A percentile compares a stretch with the other conserved stretches of the same genome.
Evolutionary conservation across 2,329 filamentous ascomycete species (phyloP).

Genomic region (Zymoseptoria crescenta): DNA sequence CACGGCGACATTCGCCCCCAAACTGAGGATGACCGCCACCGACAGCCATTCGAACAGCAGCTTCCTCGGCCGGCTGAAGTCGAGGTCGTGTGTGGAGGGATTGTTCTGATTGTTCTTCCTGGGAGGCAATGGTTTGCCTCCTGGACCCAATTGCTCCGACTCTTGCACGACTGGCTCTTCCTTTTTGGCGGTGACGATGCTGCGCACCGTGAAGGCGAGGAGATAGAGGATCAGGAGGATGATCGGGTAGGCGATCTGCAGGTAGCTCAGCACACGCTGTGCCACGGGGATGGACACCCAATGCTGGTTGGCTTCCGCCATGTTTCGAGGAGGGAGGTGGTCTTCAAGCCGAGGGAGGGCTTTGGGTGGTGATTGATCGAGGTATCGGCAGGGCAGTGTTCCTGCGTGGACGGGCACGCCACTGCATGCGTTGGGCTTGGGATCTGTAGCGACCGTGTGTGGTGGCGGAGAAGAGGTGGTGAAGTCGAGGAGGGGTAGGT

Average conservation of each 20-base stretch:
- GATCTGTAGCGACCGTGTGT: not conserved
- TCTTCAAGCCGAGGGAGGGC: not conserved
- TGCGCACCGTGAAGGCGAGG: constrained; percentile 52
- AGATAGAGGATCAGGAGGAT: constrained; percentile 58
- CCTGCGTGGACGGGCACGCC: not conserved
- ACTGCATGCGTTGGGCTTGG: not conserved
- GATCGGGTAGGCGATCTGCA: constrained; percentile 56
- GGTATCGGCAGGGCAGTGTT: not conserved
- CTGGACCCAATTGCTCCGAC: constrained; percentile 60
- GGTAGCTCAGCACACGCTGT: constrained; percentile 37
- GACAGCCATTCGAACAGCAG: constrained; percentile 69
- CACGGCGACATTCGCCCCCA: constrained; percentile 65
- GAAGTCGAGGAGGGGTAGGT: not conserved
- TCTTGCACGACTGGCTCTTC: constrained; percentile 34
- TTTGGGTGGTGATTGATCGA: not conserved
- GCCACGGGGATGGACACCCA: constrained; percentile 35
- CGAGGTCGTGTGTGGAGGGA: constrained; percentile 37
- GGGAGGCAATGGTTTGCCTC: constrained; percentile 77
- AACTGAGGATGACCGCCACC: constrained; percentile 62
- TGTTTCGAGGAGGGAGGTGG: constrained; percentile 1
- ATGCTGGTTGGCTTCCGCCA: constrained; percentile 14
- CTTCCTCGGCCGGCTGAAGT: constrained; percentile 61
- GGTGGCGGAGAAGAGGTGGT: not conserved
- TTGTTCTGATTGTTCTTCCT: constrained; percentile 47
- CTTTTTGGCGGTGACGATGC: constrained; percentile 46